Percentiles rank a stretch among this genome's conserved stretches.
Evolutionary conservation across 768 basidiomycete genomes (phyloP).

Genomic region (Suillus weaverae): DNA sequence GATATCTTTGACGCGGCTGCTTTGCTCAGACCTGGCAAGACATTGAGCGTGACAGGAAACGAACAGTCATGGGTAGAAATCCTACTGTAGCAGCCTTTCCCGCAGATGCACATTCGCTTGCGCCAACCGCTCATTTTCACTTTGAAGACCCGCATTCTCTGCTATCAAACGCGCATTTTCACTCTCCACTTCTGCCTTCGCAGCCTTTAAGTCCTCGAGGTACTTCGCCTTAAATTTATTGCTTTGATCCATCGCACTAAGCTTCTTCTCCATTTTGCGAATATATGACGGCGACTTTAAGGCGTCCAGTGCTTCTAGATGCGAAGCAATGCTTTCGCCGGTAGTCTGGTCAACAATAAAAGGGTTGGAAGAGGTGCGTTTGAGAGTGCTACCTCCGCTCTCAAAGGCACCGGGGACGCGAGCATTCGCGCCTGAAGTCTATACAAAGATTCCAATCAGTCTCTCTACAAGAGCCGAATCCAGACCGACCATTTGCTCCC

Average conservation of each 20-base stretch:
- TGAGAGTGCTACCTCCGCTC: not conserved
- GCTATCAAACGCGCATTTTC: not conserved
- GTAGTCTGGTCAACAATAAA: not conserved
- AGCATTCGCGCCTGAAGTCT: not conserved
- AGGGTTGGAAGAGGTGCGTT: constrained; percentile 14
- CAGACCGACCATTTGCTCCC: constrained; percentile 17
- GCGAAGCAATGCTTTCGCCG: not conserved
- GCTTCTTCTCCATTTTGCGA: constrained; percentile 39
- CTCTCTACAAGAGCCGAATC: not conserved
- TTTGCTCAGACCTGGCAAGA: not conserved
- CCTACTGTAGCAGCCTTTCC: constrained; percentile 2
- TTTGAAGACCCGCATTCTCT: constrained; percentile 13
- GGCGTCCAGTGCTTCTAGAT: constrained; percentile 16
- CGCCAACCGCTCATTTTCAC: constrained; percentile 20
- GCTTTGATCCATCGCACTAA: constrained; percentile 36
- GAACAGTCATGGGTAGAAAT: not conserved
- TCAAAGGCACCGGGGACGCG: not conserved
- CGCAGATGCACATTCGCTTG: constrained; percentile 11
- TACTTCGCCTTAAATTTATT: constrained; percentile 32
- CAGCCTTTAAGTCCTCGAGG: constrained; percentile 14
- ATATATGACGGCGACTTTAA: constrained; percentile 31
- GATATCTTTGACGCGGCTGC: constrained; percentile 12
- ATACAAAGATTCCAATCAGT: constrained; percentile 5
- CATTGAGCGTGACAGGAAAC: not conserved
- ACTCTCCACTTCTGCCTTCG: not conserved